Evolutionary conservation across 768 basidiomycete genomes (phyloP).

Genomic region (Trametes punicea): DNA sequence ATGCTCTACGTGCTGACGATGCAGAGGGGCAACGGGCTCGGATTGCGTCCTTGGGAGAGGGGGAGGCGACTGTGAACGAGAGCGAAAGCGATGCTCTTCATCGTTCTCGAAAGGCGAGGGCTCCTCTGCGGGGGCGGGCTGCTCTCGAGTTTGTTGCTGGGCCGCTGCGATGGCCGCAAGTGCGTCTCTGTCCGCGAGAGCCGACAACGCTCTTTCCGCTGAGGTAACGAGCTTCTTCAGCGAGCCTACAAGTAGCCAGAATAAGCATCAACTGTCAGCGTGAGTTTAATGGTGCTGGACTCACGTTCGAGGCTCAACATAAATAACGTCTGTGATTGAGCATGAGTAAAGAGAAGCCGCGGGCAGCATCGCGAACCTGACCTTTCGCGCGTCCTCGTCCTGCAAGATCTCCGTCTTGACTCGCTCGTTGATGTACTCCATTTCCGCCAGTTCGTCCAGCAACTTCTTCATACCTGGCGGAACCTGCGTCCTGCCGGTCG

Average conservation of each 20-base stretch:
- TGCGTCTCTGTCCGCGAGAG: constrained; percentile 21
- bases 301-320: constrained; percentile 46
- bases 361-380: constrained; percentile 23
- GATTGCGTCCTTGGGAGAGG: not conserved
- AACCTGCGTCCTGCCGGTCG: constrained; percentile 9
- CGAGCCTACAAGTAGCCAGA: constrained; percentile 13
- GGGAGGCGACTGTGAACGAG: not conserved
- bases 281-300: too few relatives aligned
- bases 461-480: constrained; percentile 34
- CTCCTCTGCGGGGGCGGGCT: not conserved
- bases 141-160: not conserved
- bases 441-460: constrained; percentile 40
- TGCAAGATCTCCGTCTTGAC: constrained; percentile 41
- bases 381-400: constrained; percentile 42
- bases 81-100: not conserved
- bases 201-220: constrained; percentile 19
- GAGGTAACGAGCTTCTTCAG: constrained; percentile 19
- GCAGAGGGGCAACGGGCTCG: not conserved
- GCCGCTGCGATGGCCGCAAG: constrained; percentile 3
- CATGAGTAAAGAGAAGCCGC: not conserved
- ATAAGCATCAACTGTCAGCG: too few relatives aligned
- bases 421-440: constrained; percentile 31
- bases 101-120: not conserved
- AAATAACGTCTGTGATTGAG: constrained; percentile 36
- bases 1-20: not conserved